Evolutionary conservation across 306 rosid species (phyloP), one percentile per base, ranked within the genome.

Genomic region (Crotalaria pallida): DNA sequence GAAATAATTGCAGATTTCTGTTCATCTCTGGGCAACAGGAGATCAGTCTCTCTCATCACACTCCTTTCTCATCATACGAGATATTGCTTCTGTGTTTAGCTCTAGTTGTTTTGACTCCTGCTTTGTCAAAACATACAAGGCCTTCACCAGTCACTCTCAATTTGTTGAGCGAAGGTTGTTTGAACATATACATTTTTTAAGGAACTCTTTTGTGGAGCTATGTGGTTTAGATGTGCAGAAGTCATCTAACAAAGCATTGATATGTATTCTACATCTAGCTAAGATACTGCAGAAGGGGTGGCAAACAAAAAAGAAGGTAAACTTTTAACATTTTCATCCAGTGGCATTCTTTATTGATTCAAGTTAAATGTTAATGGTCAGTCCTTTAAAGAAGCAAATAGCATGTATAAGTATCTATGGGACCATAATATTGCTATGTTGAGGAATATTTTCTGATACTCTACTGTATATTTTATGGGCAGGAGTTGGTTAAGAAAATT

Each of bases 21-120:
- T 94, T 74, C 92, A 87, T 77, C 74, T 94, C 55, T 94, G 99
- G 97, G 96, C 91, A 59, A 87, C 96, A 64, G 92, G 91, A 57
- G 86, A 83, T 77, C 88, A 80, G 21, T 75, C 81, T 64, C 58
- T 94, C 52, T 83, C 96, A 2, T 83, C 96, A 58, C 80, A 81
- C 13, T 77, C 97, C 78, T 91, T 88, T 84, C 83, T 81, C 75
- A 74, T 87, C 68, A 83, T 94, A 67, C 77, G 71, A 16, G 97
- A 87, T 48, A 75, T 87, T 58, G 86, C 90, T 34, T 88, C 86
- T 75, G 52, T 81, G 50, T 80, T 72, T 72, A 64, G 78, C 65
- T 84, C 96, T 27, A 64, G 81, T 68, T 85, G 78, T 79, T 88
- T 85, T n/a, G 96, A 91, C 70, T 52, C 78, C 74, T 94, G 99